Evolutionary conservation across 805 yeast genomes (phyloP).

Genomic region (Pichia phayaonensis): DNA sequence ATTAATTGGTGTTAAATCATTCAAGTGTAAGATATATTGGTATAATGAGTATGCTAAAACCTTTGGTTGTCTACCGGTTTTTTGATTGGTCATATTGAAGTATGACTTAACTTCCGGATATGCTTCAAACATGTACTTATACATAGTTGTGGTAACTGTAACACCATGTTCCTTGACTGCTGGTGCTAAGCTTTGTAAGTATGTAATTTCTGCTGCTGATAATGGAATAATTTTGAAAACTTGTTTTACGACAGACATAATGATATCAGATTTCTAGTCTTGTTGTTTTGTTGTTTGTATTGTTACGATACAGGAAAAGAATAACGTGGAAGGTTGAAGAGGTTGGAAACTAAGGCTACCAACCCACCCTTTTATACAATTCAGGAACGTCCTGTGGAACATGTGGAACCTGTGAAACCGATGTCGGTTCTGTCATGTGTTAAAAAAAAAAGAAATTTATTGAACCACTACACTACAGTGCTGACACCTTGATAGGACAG

Average conservation of each 20-base stretch:
- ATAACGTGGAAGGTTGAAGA: too few relatives aligned
- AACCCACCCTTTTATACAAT: too few relatives aligned
- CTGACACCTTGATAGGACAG: too few relatives aligned
- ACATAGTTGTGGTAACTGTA: conserved; percentile 45
- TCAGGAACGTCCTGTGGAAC: too few relatives aligned
- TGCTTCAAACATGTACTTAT: conserved; percentile 44
- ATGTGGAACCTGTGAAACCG: too few relatives aligned
- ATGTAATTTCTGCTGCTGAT: conserved; percentile 25
- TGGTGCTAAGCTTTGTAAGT: conserved; percentile 45
- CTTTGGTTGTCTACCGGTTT: conserved; percentile 47
- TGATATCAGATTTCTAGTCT: not conserved
- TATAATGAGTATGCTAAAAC: conserved; percentile 57
- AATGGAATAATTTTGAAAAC: conserved; percentile 26
- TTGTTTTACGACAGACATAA: conserved; percentile 11
- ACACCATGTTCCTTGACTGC: conserved; percentile 49
- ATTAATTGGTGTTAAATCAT: conserved; percentile 45
- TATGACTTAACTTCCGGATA: conserved; percentile 50
- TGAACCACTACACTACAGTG: too few relatives aligned
- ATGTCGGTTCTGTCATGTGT: too few relatives aligned
- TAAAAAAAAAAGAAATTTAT: too few relatives aligned
- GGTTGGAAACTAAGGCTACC: too few relatives aligned
- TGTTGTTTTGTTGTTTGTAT: not conserved
- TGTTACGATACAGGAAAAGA: not conserved
- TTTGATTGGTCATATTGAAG: conserved; percentile 56
- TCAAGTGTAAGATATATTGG: conserved; percentile 56